Conservation (phyloP, 169 alveolate genomes). For the Babesia ovata region DNA sequence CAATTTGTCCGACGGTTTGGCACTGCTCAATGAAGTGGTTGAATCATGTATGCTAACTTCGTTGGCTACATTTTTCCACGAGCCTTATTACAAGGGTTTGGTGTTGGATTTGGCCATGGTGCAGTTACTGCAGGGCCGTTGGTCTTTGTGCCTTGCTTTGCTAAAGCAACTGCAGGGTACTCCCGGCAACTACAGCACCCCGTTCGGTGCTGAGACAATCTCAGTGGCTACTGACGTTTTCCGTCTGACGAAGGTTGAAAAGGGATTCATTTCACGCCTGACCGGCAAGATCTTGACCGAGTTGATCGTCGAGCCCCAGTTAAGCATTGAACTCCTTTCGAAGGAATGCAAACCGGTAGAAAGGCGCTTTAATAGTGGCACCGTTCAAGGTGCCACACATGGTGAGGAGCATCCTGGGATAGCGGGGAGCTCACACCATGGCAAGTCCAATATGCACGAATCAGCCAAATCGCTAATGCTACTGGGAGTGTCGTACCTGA, state of each 20-base stretch:
- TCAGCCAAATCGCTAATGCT: constrained; percentile 13
- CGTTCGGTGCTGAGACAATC: constrained; percentile 8
- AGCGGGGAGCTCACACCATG: background rate
- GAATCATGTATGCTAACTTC: constrained; percentile 40
- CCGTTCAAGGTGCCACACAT: background rate
- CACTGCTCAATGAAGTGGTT: constrained; percentile 28
- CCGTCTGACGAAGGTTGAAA: background rate
- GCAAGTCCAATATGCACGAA: too few species aligned
- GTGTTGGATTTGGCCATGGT: constrained; percentile 29
- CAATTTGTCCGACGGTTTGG: background rate
- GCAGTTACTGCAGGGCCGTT: constrained; percentile 53
- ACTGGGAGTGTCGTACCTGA: constrained; percentile 24
- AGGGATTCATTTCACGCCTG: constrained; percentile 15
- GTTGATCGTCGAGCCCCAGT: constrained; percentile 24
- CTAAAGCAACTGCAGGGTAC: constrained; percentile 10
- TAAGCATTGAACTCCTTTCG: constrained; percentile 24
- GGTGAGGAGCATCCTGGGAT: background rate
- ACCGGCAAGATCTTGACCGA: constrained; percentile 38
- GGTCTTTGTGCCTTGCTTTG: constrained; percentile 32
- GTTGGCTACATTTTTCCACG: constrained; percentile 57
- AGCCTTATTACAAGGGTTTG: constrained; percentile 25
- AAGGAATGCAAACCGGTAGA: background rate
- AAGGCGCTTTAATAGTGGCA: background rate
- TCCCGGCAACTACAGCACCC: constrained; percentile 28
- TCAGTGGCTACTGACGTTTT: background rate